Base-by-base conservation (phyloP, 2,329 filamentous ascomycete species). In the Penicillium sp. region DNA sequence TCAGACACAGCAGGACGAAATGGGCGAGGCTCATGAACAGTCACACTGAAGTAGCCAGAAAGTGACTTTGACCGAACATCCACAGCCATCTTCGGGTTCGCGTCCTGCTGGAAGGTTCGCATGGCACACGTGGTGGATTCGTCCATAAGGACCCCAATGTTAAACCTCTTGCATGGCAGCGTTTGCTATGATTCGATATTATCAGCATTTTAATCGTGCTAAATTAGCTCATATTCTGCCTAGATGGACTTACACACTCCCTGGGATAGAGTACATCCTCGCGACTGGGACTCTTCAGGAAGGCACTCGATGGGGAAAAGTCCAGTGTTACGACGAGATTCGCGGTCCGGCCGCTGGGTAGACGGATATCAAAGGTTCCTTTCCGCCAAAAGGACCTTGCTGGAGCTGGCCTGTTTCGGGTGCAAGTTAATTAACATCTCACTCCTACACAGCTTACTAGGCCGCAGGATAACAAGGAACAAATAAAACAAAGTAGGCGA, bases 131-230 rank as follows among this genome's bases (percentile, higher is more conserved):
- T 86, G 0, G 79, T 78, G 2, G 75, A 77, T 4, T 84, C 81
- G 1, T 81, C 75, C 1, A 82, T 66, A 75, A 86, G 81, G 42
- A 86, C 78, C 0, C 90, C 90, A 65, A 92, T 89, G 17, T 86
- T 82, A 1, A 92, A 68, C 0, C 75, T 77, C 1, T 71, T 66
- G 2, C 83, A 78, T 1, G 72, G 67, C 1, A 87, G 63, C 15
- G 69, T 78, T 72, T 84, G 74, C 20, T 55, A 1, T 45, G 15
- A 6, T 38, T 8, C 31, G 4, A 28, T 17, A 15, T 6, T 4
- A 11, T 54, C 34, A 45, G 57, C 12, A 20, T 43, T 17, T 5
- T 20, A 38, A 20, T 11, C 7, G 3, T 20, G 7, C 3, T 17
- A 17, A 14, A 28, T 12, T 10, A 11, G 2, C 34, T 45, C 25